Evolutionary conservation across 768 basidiomycete genomes (phyloP), one percentile per base, ranked within the genome.

Genomic region (Leucocoprinus birnbaumii): DNA sequence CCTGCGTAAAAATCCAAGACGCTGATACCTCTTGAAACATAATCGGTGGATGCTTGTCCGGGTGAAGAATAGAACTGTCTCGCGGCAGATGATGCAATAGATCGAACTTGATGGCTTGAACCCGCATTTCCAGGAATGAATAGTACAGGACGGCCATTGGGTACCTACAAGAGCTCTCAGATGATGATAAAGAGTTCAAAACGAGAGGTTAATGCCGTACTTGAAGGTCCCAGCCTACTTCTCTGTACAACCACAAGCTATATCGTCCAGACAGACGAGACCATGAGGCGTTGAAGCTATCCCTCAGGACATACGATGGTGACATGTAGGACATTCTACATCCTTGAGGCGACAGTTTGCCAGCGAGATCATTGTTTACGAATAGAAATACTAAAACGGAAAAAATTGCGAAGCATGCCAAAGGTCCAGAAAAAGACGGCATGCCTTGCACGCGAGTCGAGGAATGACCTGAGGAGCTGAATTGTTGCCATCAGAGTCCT

Each of bases 121-220:
- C 97, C 97, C 21, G 96, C 96, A 67, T 98, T 98, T 7, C 97
- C 97, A 1, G 97, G 97, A 41, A 98, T 88, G 73, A 98, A 99
- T 25, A 99, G 76, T 25, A 96, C 92, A n/a, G 97, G 97, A 16
- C 80, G 65, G 37, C 93, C 91, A 51, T 73, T 65, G 42, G 49
- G 56, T 54, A 59, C 58, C 63, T 64, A 31, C 11, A 43, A 2
- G 18, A 10, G 9, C n/a, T n/a, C n/a, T n/a, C n/a, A n/a, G n/a
- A n/a, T 38, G 2, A 44, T 40, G 34, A 52, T 54, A 42, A 24
- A 38, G 9, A 38, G 11, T 52, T n/a, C 3, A 48, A 41, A n/a
- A 1, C 3, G 16, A 10, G 26, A 5, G 14, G 2, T 38, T 27
- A 5, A 44, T 21, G n/a, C 4, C 55, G 64, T 53, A 87, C 87